Conservation (phyloP, 2,329 filamentous ascomycete genomes). For the Fusarium tupiense region DNA sequence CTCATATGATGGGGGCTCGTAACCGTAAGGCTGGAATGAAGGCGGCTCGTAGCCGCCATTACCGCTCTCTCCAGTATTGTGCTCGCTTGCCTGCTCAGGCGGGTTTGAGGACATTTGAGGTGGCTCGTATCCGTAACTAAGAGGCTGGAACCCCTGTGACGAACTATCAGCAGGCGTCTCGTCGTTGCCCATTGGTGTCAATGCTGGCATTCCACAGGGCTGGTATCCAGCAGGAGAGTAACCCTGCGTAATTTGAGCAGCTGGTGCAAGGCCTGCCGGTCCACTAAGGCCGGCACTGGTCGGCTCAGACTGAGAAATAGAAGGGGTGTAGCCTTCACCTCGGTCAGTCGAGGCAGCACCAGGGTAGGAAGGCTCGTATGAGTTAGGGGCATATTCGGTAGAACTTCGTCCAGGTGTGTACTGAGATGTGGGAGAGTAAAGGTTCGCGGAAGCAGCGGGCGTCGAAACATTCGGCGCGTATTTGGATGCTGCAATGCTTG, state of each 20-base stretch:
- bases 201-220: constrained; percentile 43
- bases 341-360: constrained; percentile 23
- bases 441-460: constrained; percentile 35
- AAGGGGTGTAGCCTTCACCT: constrained; percentile 34
- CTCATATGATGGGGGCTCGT: constrained; percentile 67
- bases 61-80: constrained; percentile 41
- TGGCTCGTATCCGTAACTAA: constrained; percentile 63
- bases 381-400: constrained; percentile 45
- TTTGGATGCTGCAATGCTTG: constrained; percentile 51
- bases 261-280: constrained; percentile 34
- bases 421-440: constrained; percentile 56
- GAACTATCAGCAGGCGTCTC: constrained; percentile 30
- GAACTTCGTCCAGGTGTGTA: constrained; percentile 56
- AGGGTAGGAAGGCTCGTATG: constrained; percentile 51
- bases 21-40: constrained; percentile 68
- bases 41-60: constrained; percentile 68
- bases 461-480: constrained; percentile 46
- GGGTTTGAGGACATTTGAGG: constrained; percentile 49
- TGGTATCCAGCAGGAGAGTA: constrained; percentile 39
- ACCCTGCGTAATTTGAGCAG: constrained; percentile 41
- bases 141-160: constrained; percentile 55
- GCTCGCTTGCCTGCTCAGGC: constrained; percentile 21
- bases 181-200: constrained; percentile 13
- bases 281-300: constrained; percentile 2
- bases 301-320: constrained; percentile 23